Conservation (phyloP, 208 protist genomes). For the Crithidia sp. region DNA sequence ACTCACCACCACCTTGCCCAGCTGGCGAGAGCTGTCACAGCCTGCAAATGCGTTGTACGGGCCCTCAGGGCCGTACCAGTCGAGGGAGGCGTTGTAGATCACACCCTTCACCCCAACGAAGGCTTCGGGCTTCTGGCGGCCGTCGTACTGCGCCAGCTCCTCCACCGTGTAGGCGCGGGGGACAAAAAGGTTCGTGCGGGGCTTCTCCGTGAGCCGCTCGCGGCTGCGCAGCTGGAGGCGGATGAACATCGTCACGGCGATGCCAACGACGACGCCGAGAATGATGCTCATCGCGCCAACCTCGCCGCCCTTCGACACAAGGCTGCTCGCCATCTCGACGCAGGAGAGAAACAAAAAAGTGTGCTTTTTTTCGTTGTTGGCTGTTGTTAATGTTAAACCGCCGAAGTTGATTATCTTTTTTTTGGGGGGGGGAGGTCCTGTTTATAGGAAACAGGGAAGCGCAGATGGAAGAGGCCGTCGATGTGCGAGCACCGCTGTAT, state of each 20-base stretch:
- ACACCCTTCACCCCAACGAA: slow-evolving; percentile 87
- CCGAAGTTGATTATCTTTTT: too few species aligned
- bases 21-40: slow-evolving; percentile 82
- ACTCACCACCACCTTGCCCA: slow-evolving; percentile 85
- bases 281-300: slow-evolving; percentile 12
- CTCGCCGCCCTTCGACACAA: slow-evolving; percentile 1
- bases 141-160: slow-evolving; percentile 82
- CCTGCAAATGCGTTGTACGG: slow-evolving; percentile 90
- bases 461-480: too few species aligned
- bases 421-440: too few species aligned
- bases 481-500: too few species aligned
- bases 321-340: neutral
- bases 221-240: slow-evolving; percentile 38
- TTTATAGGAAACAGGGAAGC: too few species aligned
- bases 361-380: neutral
- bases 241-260: slow-evolving; percentile 27
- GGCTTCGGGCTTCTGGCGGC: slow-evolving; percentile 54
- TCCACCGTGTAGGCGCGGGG: slow-evolving; percentile 84
- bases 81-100: slow-evolving; percentile 80
- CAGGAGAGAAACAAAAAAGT: neutral
- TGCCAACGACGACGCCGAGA: slow-evolving; percentile 31
- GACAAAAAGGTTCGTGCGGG: slow-evolving; percentile 44
- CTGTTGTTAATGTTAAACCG: too few species aligned
- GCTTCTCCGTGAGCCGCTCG: slow-evolving; percentile 55
- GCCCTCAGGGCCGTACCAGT: slow-evolving; percentile 77